Evolutionary conservation across 208 protist genomes (phyloP).

Genomic region (Trypanosoma caninum): DNA sequence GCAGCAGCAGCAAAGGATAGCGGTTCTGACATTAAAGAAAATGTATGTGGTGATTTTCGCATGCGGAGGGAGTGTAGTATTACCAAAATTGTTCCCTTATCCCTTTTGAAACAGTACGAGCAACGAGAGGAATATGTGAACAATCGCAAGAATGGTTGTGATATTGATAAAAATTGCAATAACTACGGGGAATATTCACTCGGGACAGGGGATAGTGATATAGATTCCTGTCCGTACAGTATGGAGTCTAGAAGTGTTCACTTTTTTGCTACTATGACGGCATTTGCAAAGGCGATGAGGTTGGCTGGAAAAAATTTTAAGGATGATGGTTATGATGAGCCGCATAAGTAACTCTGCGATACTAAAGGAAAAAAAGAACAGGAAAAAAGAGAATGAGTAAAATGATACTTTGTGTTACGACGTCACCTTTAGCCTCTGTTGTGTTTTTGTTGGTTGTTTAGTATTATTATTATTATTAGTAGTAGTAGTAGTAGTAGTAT

Average conservation of each 20-base stretch:
- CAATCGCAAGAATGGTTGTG: background rate
- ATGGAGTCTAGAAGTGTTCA: slow-evolving; percentile 55
- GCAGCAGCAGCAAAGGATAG: background rate
- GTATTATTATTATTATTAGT: too few relatives aligned
- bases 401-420: too few relatives aligned
- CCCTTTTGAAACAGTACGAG: slow-evolving; percentile 13
- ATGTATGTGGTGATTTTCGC: background rate
- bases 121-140: background rate
- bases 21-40: background rate
- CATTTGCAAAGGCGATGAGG: slow-evolving; percentile 49
- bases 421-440: too few relatives aligned
- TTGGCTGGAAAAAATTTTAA: slow-evolving; percentile 18
- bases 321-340: background rate
- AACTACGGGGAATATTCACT: background rate
- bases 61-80: background rate
- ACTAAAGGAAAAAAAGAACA: background rate
- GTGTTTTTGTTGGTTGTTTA: too few relatives aligned
- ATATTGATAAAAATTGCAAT: background rate
- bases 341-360: background rate
- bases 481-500: too few relatives aligned
- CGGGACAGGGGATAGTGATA: background rate
- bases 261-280: slow-evolving; percentile 57
- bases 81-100: slow-evolving; percentile 6
- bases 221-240: slow-evolving; percentile 42
- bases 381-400: too few relatives aligned